Conservation (phyloP, 2,329 filamentous ascomycete species). For the Trichoderma koningii region DNA sequence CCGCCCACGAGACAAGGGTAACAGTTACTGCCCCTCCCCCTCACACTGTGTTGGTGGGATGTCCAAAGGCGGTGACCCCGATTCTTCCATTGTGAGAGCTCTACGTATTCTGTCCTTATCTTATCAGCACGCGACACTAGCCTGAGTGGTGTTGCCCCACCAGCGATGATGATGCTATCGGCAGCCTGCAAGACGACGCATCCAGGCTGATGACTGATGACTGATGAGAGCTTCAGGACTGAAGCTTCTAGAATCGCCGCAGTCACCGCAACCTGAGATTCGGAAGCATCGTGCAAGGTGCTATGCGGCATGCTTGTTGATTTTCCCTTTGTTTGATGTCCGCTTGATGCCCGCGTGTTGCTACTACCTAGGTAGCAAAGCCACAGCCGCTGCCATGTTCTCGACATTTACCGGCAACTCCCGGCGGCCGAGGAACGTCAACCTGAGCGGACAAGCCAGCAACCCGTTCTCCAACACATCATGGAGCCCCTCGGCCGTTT, state of each 20-base stretch:
- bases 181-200: slow-evolving; percentile 17
- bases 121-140: slow-evolving; percentile 29
- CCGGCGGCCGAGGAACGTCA: slow-evolving; percentile 85
- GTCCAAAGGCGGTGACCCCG: slow-evolving; percentile 25
- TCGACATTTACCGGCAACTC: slow-evolving; percentile 87
- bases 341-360: slow-evolving; percentile 18
- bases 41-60: slow-evolving; percentile 25
- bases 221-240: slow-evolving; percentile 24
- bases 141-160: slow-evolving; percentile 18
- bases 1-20: slow-evolving; percentile 12
- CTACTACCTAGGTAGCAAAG: slow-evolving; percentile 15
- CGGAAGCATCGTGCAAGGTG: slow-evolving; percentile 2
- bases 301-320: slow-evolving; percentile 8
- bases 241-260: slow-evolving; percentile 30
- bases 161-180: slow-evolving; percentile 28
- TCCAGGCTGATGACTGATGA: slow-evolving; percentile 22
- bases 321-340: too few relatives aligned
- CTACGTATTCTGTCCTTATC: slow-evolving; percentile 18
- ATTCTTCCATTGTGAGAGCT: not conserved
- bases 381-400: slow-evolving; percentile 64
- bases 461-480: slow-evolving; percentile 75
- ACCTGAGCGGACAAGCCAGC: slow-evolving; percentile 79
- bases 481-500: slow-evolving; percentile 58
- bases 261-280: not conserved
- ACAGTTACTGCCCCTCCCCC: not conserved